These are phyloP conservation scores for Fraxinus platypoda DNA, from an alignment of 305 asterid genomes.

Conservation along the genomic window DNA sequence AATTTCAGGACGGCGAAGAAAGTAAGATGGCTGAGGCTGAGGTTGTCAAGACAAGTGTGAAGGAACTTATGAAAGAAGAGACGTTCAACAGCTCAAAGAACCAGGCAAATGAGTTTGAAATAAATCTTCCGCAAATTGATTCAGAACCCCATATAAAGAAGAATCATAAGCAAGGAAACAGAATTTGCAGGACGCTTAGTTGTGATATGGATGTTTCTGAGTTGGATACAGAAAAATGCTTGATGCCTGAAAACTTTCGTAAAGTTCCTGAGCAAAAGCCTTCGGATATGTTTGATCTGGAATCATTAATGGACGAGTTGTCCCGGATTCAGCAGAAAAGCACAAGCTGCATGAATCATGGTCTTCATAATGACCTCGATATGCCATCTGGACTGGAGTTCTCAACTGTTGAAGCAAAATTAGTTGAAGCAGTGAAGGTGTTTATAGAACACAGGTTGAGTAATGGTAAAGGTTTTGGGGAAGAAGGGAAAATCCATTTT, in stretches of 20 bases:
- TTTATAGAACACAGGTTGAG: slow-evolving; percentile 53
- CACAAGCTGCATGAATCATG: slow-evolving; percentile 26
- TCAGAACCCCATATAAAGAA: slow-evolving; percentile 38
- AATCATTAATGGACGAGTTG: slow-evolving; percentile 50
- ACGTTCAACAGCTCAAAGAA: slow-evolving; percentile 41
- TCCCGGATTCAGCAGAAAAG: slow-evolving; percentile 34
- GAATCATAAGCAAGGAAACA: slow-evolving; percentile 38
- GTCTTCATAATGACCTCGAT: slow-evolving; percentile 28
- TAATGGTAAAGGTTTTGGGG: slow-evolving; percentile 38
- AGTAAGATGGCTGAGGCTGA: slow-evolving; percentile 36
- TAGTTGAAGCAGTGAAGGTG: slow-evolving; percentile 62
- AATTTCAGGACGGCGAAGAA: slow-evolving; percentile 56
- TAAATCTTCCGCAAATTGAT: slow-evolving; percentile 29
- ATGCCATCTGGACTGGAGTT: slow-evolving; percentile 34
- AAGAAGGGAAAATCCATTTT: slow-evolving; percentile 41
- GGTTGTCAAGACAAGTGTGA: slow-evolving; percentile 58
- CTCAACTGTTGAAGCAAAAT: slow-evolving; percentile 49
- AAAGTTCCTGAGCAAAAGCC: slow-evolving; percentile 27
- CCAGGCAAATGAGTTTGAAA: slow-evolving; percentile 39
- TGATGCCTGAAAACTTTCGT: slow-evolving; percentile 26
- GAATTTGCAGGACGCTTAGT: slow-evolving; percentile 21
- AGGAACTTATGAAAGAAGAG: slow-evolving; percentile 90
- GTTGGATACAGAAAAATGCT: slow-evolving; percentile 32
- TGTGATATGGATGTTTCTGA: slow-evolving; percentile 42
- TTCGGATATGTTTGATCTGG: slow-evolving; percentile 49